phyloP scores from a whole-genome alignment of 139 green algal genomes.

The Micractinium sp. region DNA sequence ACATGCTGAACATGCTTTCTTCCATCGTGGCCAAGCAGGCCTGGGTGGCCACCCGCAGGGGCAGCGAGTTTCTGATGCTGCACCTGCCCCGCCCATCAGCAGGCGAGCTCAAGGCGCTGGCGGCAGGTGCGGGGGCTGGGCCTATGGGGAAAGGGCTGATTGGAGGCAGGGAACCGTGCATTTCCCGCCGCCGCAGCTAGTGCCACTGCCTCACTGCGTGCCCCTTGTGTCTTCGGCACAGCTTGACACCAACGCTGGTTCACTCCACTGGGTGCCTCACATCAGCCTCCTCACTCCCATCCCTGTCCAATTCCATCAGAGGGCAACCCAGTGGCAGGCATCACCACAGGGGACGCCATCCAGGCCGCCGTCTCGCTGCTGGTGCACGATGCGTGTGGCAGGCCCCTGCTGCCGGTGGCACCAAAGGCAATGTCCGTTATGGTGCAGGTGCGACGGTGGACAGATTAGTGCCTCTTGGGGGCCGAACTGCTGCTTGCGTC shows the following conservation, averaged over 20 bases:
- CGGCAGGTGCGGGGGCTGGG: background rate
- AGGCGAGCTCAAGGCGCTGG: slow-evolving; percentile 7
- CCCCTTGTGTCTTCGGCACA: too few species aligned
- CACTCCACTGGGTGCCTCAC: background rate
- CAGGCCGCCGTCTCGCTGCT: slow-evolving; percentile 21
- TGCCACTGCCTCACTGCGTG: too few species aligned
- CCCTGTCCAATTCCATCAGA: background rate
- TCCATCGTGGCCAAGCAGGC: background rate
- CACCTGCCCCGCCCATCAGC: background rate
- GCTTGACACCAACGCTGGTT: too few species aligned
- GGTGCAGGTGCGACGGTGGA: slow-evolving; percentile 12
- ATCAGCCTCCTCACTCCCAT: background rate
- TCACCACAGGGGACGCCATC: slow-evolving; percentile 11
- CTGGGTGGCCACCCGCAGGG: background rate
- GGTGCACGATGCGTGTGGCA: background rate
- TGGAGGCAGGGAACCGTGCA: background rate
- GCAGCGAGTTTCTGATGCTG: background rate
- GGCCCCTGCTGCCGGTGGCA: slow-evolving; percentile 16
- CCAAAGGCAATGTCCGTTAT: background rate
- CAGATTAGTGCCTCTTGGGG: too few species aligned
- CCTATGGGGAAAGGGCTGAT: background rate
- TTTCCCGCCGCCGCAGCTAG: too few species aligned
- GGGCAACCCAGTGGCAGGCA: background rate
- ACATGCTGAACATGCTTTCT: too few species aligned
- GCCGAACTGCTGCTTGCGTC: too few species aligned